Percentiles rank a stretch among this genome's conserved stretches.
phyloP scores from a whole-genome alignment of 2,329 filamentous ascomycete genomes.

The Fusarium pseudoanthophilum region DNA sequence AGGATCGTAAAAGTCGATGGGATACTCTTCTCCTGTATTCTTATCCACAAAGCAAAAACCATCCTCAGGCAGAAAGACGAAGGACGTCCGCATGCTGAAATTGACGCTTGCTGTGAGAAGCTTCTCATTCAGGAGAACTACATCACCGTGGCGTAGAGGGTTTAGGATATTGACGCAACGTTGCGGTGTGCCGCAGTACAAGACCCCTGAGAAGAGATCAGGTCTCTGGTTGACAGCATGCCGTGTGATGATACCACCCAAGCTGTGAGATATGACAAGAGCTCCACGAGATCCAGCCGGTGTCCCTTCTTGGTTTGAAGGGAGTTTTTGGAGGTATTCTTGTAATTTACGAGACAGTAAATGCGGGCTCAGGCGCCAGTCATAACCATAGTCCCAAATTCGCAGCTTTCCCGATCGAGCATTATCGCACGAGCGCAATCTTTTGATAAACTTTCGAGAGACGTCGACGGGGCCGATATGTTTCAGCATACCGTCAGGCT shows the following conservation, averaged over 20 bases:
- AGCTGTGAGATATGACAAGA: slow-evolving; percentile 83
- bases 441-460: slow-evolving; percentile 82
- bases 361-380: slow-evolving; percentile 89
- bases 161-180: slow-evolving; percentile 92
- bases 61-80: slow-evolving; percentile 84
- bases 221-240: slow-evolving; percentile 88
- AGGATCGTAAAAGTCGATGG: slow-evolving; percentile 83
- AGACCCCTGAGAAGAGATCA: slow-evolving; percentile 84
- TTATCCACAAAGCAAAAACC: slow-evolving; percentile 90
- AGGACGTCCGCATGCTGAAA: slow-evolving; percentile 89
- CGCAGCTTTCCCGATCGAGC: slow-evolving; percentile 75
- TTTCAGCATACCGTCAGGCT: slow-evolving; percentile 87
- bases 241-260: slow-evolving; percentile 88
- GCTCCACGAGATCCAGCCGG: slow-evolving; percentile 72
- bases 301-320: slow-evolving; percentile 73
- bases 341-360: slow-evolving; percentile 78
- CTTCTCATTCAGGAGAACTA: slow-evolving; percentile 87
- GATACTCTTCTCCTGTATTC: slow-evolving; percentile 80
- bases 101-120: slow-evolving; percentile 93
- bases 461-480: slow-evolving; percentile 94
- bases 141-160: slow-evolving; percentile 90
- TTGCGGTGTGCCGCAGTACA: slow-evolving; percentile 87
- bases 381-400: slow-evolving; percentile 92
- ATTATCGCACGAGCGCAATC: slow-evolving; percentile 79
- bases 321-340: slow-evolving; percentile 76